phyloP scores from a whole-genome alignment of 495 filamentous ascomycete species.

The Podospora sp. region DNA sequence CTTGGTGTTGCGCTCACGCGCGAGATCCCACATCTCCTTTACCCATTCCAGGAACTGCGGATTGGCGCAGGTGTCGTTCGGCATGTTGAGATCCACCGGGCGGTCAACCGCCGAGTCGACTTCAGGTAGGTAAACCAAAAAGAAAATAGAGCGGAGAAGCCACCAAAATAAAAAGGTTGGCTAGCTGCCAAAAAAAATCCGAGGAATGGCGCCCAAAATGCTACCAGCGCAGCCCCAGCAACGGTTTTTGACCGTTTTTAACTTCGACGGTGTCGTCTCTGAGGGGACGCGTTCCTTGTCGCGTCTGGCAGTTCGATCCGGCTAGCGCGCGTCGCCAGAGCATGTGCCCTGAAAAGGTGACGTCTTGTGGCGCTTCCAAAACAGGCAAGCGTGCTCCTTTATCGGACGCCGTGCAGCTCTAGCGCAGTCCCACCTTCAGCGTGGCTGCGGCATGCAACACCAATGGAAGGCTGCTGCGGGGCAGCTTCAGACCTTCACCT shows the following conservation, averaged over 20 bases:
- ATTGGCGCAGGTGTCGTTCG: conserved; percentile 60
- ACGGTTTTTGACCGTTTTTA: neutral
- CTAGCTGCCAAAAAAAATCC: neutral
- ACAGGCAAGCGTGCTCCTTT: neutral
- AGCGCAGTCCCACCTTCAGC: neutral
- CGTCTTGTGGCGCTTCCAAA: neutral
- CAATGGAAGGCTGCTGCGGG: conserved; percentile 10
- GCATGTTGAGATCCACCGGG: conserved; percentile 26
- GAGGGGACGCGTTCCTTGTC: conserved; percentile 9
- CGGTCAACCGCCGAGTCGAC: neutral
- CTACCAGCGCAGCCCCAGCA: neutral
- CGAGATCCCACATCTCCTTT: conserved; percentile 78
- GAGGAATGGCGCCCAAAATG: neutral
- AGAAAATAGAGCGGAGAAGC: neutral
- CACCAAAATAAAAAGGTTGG: neutral
- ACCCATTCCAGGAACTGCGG: conserved; percentile 76
- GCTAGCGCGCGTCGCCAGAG: conserved; percentile 12
- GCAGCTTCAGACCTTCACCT: conserved; percentile 21
- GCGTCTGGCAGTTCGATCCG: neutral
- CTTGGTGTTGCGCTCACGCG: conserved; percentile 70
- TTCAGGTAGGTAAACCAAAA: neutral
- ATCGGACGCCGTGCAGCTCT: neutral
- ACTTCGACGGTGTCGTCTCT: neutral
- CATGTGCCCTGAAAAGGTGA: conserved; percentile 13
- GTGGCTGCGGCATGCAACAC: conserved; percentile 5